Conservation (phyloP, 106 monocot genomes). For the Dendrobium catenatum region DNA sequence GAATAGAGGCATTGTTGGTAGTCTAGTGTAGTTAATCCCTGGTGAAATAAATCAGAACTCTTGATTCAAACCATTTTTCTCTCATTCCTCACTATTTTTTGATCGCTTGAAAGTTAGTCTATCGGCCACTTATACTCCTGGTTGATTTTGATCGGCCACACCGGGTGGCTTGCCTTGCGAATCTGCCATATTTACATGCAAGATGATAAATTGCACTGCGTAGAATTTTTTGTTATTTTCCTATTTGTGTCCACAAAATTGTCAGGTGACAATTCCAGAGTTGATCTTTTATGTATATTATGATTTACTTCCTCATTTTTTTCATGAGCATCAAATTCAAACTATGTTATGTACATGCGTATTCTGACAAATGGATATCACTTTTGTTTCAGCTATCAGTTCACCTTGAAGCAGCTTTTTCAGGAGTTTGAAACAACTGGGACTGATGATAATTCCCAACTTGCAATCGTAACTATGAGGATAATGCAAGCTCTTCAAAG, state of each 20-base stretch:
- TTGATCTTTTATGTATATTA: not conserved
- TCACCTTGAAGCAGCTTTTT: slow-evolving; percentile 79
- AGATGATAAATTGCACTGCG: not conserved
- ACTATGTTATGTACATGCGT: slow-evolving; percentile 1
- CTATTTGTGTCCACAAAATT: not conserved
- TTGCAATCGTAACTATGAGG: slow-evolving; percentile 63
- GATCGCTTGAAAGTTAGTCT: not conserved
- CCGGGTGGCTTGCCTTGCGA: not conserved
- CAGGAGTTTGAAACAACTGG: slow-evolving; percentile 64
- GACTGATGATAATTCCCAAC: slow-evolving; percentile 48
- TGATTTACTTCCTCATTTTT: not conserved
- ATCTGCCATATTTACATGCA: not conserved
- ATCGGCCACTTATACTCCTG: not conserved
- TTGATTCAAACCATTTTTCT: not conserved
- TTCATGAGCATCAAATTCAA: not conserved
- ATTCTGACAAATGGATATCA: slow-evolving; percentile 6
- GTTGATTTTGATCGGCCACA: not conserved
- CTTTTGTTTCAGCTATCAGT: slow-evolving; percentile 56
- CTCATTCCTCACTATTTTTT: not conserved
- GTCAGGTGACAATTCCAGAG: not conserved
- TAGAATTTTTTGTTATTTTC: not conserved
- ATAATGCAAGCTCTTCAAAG: slow-evolving; percentile 85
- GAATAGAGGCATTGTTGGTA: too few species aligned
- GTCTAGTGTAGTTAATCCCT: too few species aligned
- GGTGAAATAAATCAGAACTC: too few species aligned